A percentile compares a stretch with the other conserved stretches of the same genome.
Conservation (phyloP, 1,284 basidiomycete genomes). For the Phlebopus sp. region DNA sequence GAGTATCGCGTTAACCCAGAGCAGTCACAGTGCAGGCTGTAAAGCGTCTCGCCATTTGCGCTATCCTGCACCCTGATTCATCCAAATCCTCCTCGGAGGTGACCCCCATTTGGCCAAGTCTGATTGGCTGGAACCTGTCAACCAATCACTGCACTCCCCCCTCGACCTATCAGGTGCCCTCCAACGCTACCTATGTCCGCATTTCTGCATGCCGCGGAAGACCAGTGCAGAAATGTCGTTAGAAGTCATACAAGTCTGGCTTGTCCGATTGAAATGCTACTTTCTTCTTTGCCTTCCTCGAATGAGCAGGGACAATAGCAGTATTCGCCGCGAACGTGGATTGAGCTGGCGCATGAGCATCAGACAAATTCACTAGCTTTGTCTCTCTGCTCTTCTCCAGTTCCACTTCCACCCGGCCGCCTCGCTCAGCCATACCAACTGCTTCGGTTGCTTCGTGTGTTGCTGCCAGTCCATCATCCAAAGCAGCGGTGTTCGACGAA, state of each 20-base stretch:
- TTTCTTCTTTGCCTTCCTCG: slow-evolving; percentile 58
- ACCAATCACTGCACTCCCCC: no score
- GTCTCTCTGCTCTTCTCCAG: slow-evolving; percentile 20
- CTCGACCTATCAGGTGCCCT: no score
- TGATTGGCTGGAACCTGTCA: no score
- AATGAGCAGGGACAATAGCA: slow-evolving; percentile 23
- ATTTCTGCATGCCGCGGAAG: slow-evolving; percentile 10
- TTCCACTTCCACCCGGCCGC: slow-evolving; percentile 20
- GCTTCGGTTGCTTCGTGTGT: slow-evolving; percentile 5
- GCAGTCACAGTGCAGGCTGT: no score
- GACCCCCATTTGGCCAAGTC: no score
- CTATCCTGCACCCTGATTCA: no score
- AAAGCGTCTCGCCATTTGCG: no score
- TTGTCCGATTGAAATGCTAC: slow-evolving; percentile 69
- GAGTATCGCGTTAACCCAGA: not conserved
- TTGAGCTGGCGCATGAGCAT: slow-evolving; percentile 2
- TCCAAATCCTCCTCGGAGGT: no score
- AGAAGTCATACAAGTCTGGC: slow-evolving; percentile 65
- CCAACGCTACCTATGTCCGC: no score
- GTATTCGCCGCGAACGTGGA: not conserved
- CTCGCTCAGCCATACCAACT: slow-evolving; percentile 1
- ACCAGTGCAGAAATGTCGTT: slow-evolving; percentile 6
- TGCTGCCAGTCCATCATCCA: slow-evolving; percentile 23
- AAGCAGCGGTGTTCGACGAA: slow-evolving; percentile 29
- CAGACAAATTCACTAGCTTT: not conserved